A percentile compares a stretch with the other conserved stretches of the same genome.
These are phyloP conservation scores for Trichoderma asperellum DNA, from an alignment of 2,329 filamentous ascomycete genomes.

Conservation along the genomic window DNA sequence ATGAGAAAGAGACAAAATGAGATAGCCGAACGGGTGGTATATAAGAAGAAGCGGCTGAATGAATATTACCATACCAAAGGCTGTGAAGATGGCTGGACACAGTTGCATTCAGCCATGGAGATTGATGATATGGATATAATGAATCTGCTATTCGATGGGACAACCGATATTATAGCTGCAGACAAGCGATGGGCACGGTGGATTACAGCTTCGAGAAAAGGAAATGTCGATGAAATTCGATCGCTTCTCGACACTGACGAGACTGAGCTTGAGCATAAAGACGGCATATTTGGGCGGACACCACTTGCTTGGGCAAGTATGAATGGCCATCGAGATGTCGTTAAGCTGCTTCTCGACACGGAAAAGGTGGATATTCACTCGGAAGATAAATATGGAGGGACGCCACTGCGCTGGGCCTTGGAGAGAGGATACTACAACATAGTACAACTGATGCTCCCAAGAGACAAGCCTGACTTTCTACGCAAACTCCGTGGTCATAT, in stretches of 20 bases:
- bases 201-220: not conserved
- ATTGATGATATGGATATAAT: too few relatives aligned
- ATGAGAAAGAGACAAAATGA: too few relatives aligned
- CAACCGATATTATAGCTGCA: too few relatives aligned
- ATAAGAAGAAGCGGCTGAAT: too few relatives aligned
- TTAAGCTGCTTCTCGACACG: not conserved
- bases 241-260: not conserved
- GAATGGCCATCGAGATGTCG: not conserved
- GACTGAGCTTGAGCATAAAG: not conserved
- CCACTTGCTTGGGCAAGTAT: not conserved
- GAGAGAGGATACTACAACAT: fast-evolving
- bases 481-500: not conserved
- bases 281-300: not conserved
- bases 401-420: not conserved
- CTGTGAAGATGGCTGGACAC: too few relatives aligned
- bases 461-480: not conserved
- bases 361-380: not conserved
- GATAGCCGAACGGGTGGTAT: too few relatives aligned
- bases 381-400: not conserved
- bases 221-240: not conserved
- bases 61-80: too few relatives aligned
- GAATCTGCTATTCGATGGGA: too few relatives aligned
- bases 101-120: too few relatives aligned
- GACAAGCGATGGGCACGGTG: too few relatives aligned
- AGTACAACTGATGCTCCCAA: not conserved